phyloP scores from a whole-genome alignment of 805 yeast species.

The Lachancea quebecensis region DNA sequence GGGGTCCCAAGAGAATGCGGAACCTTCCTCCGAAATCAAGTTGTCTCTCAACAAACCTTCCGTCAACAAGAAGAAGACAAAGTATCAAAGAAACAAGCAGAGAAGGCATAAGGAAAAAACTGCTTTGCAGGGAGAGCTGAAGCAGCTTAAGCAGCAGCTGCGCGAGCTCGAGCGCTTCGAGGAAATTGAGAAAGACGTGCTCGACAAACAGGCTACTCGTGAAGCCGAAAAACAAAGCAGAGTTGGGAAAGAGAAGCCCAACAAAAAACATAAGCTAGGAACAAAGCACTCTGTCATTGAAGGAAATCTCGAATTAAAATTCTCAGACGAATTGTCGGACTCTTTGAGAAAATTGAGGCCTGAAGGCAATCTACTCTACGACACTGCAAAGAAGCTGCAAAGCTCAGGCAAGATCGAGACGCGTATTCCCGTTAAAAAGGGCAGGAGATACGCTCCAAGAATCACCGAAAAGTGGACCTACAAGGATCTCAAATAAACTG shows the following conservation, averaged over 20 bases:
- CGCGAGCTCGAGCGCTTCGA: conserved; percentile 49
- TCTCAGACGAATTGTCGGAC: conserved; percentile 81
- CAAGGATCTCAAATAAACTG: conserved; percentile 67
- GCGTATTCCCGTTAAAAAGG: conserved; percentile 56
- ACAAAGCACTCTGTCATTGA: conserved; percentile 42
- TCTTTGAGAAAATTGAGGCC: conserved; percentile 79
- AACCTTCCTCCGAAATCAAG: conserved; percentile 31
- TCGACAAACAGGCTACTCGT: conserved; percentile 11
- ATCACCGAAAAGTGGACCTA: conserved; percentile 89
- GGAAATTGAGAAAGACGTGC: conserved; percentile 27
- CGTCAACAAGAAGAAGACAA: conserved; percentile 63
- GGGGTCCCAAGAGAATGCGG: conserved; percentile 24
- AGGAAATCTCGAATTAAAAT: conserved; percentile 60
- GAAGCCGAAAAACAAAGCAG: conserved; percentile 15
- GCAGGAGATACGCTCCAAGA: conserved; percentile 64
- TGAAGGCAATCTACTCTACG: conserved; percentile 82
- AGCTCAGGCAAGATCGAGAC: conserved; percentile 82
- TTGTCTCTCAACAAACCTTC: conserved; percentile 72
- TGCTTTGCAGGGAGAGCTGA: conserved; percentile 49
- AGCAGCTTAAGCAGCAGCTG: conserved; percentile 53
- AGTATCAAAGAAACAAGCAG: conserved; percentile 66
- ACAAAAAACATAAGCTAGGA: conserved; percentile 36
- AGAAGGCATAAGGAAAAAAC: conserved; percentile 54
- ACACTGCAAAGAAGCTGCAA: conserved; percentile 75
- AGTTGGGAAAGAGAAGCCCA: conserved; percentile 27